Conservation (phyloP, 176 grass and related monocot species). For the Rhynchospora tenuis region DNA sequence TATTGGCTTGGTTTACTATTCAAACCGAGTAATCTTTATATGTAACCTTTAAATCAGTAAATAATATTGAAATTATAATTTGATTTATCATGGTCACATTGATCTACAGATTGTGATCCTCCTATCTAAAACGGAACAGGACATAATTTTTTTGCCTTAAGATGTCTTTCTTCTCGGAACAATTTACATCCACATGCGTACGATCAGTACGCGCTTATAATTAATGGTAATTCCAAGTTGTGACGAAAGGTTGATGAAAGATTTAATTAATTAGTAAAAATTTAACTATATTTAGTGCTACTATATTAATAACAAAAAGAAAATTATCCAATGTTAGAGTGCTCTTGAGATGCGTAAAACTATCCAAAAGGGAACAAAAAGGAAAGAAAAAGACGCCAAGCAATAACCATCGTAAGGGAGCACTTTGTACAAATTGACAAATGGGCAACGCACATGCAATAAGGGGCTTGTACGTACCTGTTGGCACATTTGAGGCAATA, state of each 20-base stretch:
- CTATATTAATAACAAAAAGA: background rate
- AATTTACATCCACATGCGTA: too few relatives aligned
- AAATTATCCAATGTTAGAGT: background rate
- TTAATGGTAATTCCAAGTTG: background rate
- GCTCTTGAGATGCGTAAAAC: too few relatives aligned
- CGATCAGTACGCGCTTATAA: too few relatives aligned
- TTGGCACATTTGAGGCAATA: constrained; percentile 92
- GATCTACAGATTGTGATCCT: background rate
- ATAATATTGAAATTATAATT: background rate
- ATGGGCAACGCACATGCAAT: background rate
- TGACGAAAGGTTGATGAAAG: background rate
- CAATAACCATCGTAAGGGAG: background rate
- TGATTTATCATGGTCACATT: background rate
- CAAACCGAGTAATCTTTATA: background rate
- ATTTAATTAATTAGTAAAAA: background rate
- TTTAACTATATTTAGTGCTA: background rate
- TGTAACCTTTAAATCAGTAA: background rate
- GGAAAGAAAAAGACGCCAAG: background rate
- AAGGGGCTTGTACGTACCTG: constrained; percentile 37
- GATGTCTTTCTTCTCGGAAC: too few relatives aligned
- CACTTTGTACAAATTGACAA: background rate
- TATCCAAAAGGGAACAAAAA: background rate
- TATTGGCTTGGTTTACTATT: background rate
- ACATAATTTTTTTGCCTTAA: too few relatives aligned
- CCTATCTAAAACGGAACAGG: background rate